Evolutionary conservation across 257 asterid genomes (phyloP).

Genomic region (Mitragyna speciosa): DNA sequence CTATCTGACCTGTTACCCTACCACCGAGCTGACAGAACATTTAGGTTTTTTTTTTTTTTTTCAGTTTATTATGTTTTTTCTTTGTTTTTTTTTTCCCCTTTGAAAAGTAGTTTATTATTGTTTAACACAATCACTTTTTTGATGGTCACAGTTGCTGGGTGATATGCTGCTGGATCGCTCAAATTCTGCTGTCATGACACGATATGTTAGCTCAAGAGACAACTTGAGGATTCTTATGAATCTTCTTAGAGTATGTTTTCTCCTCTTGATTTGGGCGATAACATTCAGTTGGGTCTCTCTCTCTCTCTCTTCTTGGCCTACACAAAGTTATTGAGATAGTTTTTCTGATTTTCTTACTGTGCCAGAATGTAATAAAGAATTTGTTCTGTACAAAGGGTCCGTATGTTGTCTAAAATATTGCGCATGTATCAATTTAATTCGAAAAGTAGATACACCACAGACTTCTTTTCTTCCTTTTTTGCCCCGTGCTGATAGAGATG

Average conservation of each 20-base stretch:
- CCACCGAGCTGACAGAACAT: not conserved
- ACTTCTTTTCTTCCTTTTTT: not conserved
- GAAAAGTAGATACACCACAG: not conserved
- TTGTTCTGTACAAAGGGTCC: not conserved
- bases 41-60: not conserved
- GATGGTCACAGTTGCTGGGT: conserved; percentile 63
- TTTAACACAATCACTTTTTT: not conserved
- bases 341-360: not conserved
- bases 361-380: not conserved
- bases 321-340: not conserved
- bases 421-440: not conserved
- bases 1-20: not conserved
- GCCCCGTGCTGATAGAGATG: not conserved
- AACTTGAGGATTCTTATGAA: conserved; percentile 94
- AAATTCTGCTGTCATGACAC: conserved; percentile 79
- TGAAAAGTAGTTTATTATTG: not conserved
- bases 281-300: not conserved
- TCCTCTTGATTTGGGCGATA: conserved; percentile 13
- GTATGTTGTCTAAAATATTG: not conserved
- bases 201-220: conserved; percentile 78
- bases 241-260: conserved; percentile 74
- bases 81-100: not conserved
- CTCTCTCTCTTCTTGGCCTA: not conserved
- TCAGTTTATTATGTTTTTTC: not conserved
- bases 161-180: conserved; percentile 90